Base-by-base conservation (phyloP, 2,329 filamentous ascomycete genomes). In the Leptographium lundbergii region DNA sequence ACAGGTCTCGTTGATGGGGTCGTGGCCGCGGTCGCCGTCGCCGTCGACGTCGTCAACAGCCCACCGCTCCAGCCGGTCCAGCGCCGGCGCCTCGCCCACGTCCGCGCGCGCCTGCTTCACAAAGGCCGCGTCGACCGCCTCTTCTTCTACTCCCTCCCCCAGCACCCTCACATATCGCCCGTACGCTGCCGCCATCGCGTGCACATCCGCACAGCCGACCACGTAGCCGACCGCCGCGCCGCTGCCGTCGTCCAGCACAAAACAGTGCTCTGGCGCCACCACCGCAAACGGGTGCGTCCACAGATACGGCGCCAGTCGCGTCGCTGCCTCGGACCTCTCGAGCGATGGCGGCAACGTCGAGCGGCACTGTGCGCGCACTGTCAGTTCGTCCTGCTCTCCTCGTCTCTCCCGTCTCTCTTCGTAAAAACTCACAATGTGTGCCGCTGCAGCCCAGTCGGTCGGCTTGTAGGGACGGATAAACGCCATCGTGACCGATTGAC, bases 221-320 rank as follows among this genome's bases (percentile, higher is more conserved):
- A 76, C 75, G 68, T 80, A 80, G n/a, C 77, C 77, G 39, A 78
- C 76, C 1, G 70, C 73, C 9, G 54, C 62, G 3, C 75, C 77
- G 4, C 63, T 51, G 50, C 76, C 76, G 65, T 78, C 74, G 66
- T 78, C 77, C 17, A 80, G 72, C 13, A 79, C 72, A 66, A 76
- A 74, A 69, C 75, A 77, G 17, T 73, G 73, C 13, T 62, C 48
- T 0, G 76, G 75, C 10, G 69, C 75, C 60, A 79, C 73, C 63
- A 72, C 68, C 19, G 75, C 77, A 70, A 75, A 79, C 45, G 73
- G 76, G 65, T 78, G 76, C 10, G 75, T 77, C 77, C 77, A 80
- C 65, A 79, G 63, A 68, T 79, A 79, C 1, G 76, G 76, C 17
- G 75, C 70, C 34, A 77, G 69, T 22, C 68, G 68, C 54, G 63